Evolutionary conservation across 768 basidiomycete genomes (phyloP).

Genomic region (Lactarius vividus): DNA sequence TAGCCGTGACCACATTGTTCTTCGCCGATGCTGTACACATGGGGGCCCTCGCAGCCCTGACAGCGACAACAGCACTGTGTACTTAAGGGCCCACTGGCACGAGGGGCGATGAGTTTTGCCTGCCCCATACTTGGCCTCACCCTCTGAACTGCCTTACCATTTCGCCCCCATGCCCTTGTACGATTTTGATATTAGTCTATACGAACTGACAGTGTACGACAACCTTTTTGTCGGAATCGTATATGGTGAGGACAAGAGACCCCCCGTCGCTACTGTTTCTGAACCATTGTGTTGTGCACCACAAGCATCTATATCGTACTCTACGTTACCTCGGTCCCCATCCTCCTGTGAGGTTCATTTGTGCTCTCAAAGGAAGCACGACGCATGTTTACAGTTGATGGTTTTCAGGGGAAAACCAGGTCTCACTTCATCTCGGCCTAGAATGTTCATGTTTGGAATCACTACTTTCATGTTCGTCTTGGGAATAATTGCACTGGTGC

Average conservation of each 20-base stretch:
- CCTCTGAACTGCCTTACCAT: background rate
- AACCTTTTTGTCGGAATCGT: background rate
- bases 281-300: background rate
- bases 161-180: too few species aligned
- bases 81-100: too few species aligned
- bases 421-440: background rate
- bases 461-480: slow-evolving; percentile 1
- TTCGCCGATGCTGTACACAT: too few species aligned
- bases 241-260: background rate
- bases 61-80: too few species aligned
- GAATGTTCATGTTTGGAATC: background rate
- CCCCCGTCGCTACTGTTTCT: background rate
- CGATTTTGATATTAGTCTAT: background rate
- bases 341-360: slow-evolving; percentile 1
- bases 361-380: background rate
- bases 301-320: background rate
- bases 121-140: background rate
- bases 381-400: background rate
- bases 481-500: background rate
- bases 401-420: background rate
- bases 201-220: background rate
- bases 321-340: background rate
- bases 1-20: too few species aligned
- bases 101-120: background rate
- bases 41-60: too few species aligned